Conservation (phyloP, 2,329 filamentous ascomycete genomes). For the Bimuria novae-zelandiae region DNA sequence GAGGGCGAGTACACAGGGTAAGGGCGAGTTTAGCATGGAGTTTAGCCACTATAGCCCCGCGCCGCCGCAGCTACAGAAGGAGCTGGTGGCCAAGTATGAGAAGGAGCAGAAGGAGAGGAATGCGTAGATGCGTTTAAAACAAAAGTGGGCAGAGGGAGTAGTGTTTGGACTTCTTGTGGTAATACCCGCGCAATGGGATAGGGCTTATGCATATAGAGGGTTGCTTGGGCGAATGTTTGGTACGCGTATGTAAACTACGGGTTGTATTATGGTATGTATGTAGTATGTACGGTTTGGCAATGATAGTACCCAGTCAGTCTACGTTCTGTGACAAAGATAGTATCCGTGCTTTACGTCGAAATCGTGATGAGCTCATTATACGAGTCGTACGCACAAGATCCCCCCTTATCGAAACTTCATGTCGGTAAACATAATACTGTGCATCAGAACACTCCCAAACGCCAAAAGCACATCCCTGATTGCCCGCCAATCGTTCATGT, state of each 20-base stretch:
- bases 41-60: conserved; percentile 94
- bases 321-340: conserved; percentile 2
- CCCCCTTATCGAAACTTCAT: too few species aligned
- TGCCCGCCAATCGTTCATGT: too few species aligned
- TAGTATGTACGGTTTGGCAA: neutral
- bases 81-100: conserved; percentile 69
- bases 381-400: too few species aligned
- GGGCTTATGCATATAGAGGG: conserved; percentile 18
- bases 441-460: too few species aligned
- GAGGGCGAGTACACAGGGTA: conserved; percentile 92
- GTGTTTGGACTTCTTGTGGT: conserved; percentile 1
- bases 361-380: too few species aligned
- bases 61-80: conserved; percentile 84
- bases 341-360: too few species aligned
- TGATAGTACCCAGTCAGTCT: neutral
- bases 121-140: conserved; percentile 55
- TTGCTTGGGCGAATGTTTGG: neutral
- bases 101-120: conserved; percentile 69
- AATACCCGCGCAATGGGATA: conserved; percentile 9
- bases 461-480: too few species aligned
- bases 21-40: conserved; percentile 99
- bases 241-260: conserved; percentile 13
- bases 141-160: neutral
- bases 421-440: too few species aligned
- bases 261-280: too few species aligned